phyloP scores from a whole-genome alignment of 139 green algal genomes.

The Pleodorina starrii region DNA sequence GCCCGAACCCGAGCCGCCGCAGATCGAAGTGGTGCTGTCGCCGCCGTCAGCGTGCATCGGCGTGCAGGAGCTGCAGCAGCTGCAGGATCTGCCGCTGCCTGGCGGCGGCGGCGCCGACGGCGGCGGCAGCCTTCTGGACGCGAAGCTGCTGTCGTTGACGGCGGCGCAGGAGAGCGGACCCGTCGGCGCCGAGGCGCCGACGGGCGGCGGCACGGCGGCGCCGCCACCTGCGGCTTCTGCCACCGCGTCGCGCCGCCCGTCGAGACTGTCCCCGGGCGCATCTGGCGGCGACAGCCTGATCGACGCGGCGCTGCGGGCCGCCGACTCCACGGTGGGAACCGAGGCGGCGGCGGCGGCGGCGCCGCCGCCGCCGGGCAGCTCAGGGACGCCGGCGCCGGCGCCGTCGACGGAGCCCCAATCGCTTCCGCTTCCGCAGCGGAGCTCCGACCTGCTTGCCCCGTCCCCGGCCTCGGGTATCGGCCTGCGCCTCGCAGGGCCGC shows the following conservation, averaged over 20 bases:
- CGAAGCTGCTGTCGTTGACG: not conserved
- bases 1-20: not conserved
- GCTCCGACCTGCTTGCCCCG: not conserved
- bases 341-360: not conserved
- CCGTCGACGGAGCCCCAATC: too few relatives aligned
- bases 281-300: slow-evolving; percentile 20
- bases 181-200: not conserved
- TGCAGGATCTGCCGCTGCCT: not conserved
- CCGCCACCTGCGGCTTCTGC: not conserved
- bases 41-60: not conserved
- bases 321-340: not conserved
- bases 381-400: not conserved
- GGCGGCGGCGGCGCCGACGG: not conserved
- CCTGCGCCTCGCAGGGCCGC: not conserved
- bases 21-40: slow-evolving; percentile 1
- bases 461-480: not conserved
- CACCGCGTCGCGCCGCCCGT: not conserved
- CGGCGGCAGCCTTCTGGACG: not conserved
- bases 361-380: not conserved
- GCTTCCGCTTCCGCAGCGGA: too few relatives aligned
- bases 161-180: not conserved
- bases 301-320: not conserved
- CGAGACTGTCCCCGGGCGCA: not conserved
- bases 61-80: not conserved
- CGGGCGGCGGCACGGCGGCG: not conserved